Conservation (phyloP, 2,329 filamentous ascomycete species). For the Dryadomyces sulphureus region DNA sequence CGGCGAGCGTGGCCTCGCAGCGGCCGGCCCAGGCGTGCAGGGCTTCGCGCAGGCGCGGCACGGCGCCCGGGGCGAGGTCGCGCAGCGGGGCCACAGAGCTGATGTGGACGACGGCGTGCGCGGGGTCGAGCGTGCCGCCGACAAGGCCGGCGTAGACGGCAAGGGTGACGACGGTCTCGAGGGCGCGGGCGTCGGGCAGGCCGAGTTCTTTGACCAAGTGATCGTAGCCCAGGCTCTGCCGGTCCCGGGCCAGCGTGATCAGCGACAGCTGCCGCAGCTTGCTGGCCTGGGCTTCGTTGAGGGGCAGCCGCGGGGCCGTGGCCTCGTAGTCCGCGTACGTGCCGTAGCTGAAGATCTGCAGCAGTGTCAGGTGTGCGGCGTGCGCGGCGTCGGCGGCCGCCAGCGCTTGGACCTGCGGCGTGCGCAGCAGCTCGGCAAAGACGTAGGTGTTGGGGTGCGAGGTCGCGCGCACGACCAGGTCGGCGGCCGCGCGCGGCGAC, state of each 20-base stretch:
- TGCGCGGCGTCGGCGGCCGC: conserved; percentile 40
- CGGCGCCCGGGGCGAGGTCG: conserved; percentile 61
- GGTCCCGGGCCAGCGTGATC: conserved; percentile 60
- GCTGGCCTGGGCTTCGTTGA: conserved; percentile 57
- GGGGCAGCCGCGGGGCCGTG: conserved; percentile 37
- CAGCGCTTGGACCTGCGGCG: conserved; percentile 64
- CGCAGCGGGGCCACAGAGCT: conserved; percentile 72
- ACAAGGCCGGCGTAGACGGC: conserved; percentile 80
- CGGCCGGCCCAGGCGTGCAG: conserved; percentile 65
- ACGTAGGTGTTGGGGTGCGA: conserved; percentile 82
- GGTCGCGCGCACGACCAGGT: conserved; percentile 76
- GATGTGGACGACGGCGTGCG: conserved; percentile 58
- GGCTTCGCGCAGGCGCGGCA: conserved; percentile 52
- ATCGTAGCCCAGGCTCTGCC: conserved; percentile 56
- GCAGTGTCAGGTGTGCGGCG: conserved; percentile 48
- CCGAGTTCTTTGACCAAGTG: conserved; percentile 52
- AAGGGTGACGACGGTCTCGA: conserved; percentile 77
- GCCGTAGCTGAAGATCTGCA: conserved; percentile 85
- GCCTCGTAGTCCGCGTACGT: conserved; percentile 61
- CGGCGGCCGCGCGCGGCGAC: conserved; percentile 69
- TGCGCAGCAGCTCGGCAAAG: conserved; percentile 83
- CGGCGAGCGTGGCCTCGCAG: conserved; percentile 57
- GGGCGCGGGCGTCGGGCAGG: conserved; percentile 49
- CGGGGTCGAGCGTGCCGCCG: conserved; percentile 69
- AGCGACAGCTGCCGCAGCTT: conserved; percentile 90